Evolutionary conservation across 2,329 filamentous ascomycete species (phyloP), one percentile per base, ranked within the genome.

Genomic region (Fusarium compactum): DNA sequence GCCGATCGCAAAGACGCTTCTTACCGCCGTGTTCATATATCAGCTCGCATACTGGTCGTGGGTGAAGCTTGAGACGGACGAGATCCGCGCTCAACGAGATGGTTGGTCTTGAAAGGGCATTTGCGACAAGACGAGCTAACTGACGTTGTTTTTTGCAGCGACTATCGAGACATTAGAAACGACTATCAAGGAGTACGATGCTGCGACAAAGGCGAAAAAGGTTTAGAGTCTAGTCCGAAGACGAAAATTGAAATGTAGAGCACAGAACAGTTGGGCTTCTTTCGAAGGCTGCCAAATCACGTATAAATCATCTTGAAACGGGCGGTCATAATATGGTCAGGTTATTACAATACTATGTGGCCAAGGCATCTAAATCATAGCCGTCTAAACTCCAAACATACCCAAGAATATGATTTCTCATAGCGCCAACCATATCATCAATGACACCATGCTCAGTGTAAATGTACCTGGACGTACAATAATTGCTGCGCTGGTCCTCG

Each of bases 1-100:
- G 3, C 92, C 93, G 5, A 84, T 95, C 47, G 86, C 88, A 56
- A 95, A 94, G 81, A 89, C 90, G 57, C 87, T 93, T 70, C 85
- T 95, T 40, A 86, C 92, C 76, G 92, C 93, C 57, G 86, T 94
- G 58, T 90, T 93, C 76, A 91, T 90, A 3, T 96, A 95, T 79
- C 93, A 96, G 80, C 74, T 92, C n/a, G 80, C 86, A 16, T 95
- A 95, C 81, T 93, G 88, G 83, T 82, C 82, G 16, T 96, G 93
- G 93, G 78, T 88, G 40, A 92, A 91, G 80, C 84, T 95, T 53
- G 92, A 95, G 79, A 86, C 87, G 34, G 85, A 92, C 57, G 93
- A 96, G 81, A 83, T 87, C 60, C 89, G 86, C 76, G 81, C 82
- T 22, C 83, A 89, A 46, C 87, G 87, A 72, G 81, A 86, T 71